phyloP scores from a whole-genome alignment of 106 monocot genomes.

The Acorus calamus region DNA sequence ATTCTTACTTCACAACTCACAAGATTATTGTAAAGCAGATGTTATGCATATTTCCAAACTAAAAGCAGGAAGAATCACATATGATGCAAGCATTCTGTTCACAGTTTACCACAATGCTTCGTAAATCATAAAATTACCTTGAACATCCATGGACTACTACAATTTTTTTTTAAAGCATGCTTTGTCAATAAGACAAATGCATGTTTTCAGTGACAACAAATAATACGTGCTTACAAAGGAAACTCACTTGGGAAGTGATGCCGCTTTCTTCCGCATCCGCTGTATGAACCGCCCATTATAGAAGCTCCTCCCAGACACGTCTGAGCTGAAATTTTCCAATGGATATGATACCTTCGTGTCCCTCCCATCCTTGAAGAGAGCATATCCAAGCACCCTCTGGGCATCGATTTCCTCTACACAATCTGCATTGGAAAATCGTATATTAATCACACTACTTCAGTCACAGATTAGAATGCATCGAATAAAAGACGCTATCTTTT shows the following conservation, averaged over 20 bases:
- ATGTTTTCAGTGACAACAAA: neutral
- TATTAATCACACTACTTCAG: neutral
- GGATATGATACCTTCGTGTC: conserved; percentile 68
- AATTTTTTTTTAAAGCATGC: too few species aligned
- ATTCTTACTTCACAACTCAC: too few species aligned
- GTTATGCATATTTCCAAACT: too few species aligned
- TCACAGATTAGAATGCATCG: too few species aligned
- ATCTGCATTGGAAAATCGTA: conserved; percentile 30
- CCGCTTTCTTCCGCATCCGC: conserved; percentile 69
- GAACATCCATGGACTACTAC: too few species aligned
- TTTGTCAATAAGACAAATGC: too few species aligned
- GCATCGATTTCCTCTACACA: conserved; percentile 95
- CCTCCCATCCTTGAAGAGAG: conserved; percentile 79
- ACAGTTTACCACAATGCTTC: too few species aligned
- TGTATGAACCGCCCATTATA: conserved; percentile 91
- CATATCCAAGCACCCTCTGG: conserved; percentile 80
- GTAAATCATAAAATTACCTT: too few species aligned
- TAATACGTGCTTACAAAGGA: neutral
- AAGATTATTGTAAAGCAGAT: too few species aligned
- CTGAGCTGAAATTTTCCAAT: conserved; percentile 59
- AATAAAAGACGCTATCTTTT: too few species aligned
- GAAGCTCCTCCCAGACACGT: conserved; percentile 85
- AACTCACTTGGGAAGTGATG: conserved; percentile 68
- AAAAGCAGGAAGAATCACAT: too few species aligned
- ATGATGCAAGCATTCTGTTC: too few species aligned